Base-by-base conservation (phyloP, 176 grass and related monocot genomes). In the Carex pumila region DNA sequence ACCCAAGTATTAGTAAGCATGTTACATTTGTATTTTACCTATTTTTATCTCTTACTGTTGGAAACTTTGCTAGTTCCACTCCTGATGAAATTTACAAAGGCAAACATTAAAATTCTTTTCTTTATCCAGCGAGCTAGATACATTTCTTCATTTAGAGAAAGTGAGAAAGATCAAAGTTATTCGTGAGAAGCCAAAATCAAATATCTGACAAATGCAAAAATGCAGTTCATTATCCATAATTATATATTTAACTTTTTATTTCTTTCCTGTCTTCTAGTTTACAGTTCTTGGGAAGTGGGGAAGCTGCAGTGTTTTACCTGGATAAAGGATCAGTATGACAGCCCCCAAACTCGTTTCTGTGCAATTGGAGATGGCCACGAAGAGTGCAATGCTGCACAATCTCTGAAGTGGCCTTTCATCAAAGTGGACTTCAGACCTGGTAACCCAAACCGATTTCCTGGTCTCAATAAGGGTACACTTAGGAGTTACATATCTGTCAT, bases 221-320 rank as follows among this genome's bases (percentile, higher is more conserved):
- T 77, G 21, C 49, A 31, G 72, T 31, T 56, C 5, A 31, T 8
- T 77, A 55, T 77, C 5, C 17, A 77, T 56, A 25, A 78, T 77
- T 56, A 34, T 57, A 57, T 36, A 56, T 18, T 78, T 17, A 36
- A 21, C 15, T 84, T 5, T 72, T 84, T 83, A 6, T 21, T 34
- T 43, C 21, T 72, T 72, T 50, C 9, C 34, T 21, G 22, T 76
- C 55, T 43, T 59, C 21, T 86, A 97, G 95, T 97, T 64, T 97
- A 97, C 84, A 98, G 95, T 67, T 94, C 95, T 36, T 98, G 95
- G 92, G 95, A 98, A 86, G 85, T 90, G 36, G 92, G 95, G 17
- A 98, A 98, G 72, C 79, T 93, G 57, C 95, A 98, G 62, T 98
- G 95, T 83, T 98, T 98, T 90, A 90, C 76, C 30, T 98, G 95